A percentile compares a stretch with the other conserved stretches of the same genome.
phyloP scores from a whole-genome alignment of 768 basidiomycete genomes.

The Xanthoconium purpureum region DNA sequence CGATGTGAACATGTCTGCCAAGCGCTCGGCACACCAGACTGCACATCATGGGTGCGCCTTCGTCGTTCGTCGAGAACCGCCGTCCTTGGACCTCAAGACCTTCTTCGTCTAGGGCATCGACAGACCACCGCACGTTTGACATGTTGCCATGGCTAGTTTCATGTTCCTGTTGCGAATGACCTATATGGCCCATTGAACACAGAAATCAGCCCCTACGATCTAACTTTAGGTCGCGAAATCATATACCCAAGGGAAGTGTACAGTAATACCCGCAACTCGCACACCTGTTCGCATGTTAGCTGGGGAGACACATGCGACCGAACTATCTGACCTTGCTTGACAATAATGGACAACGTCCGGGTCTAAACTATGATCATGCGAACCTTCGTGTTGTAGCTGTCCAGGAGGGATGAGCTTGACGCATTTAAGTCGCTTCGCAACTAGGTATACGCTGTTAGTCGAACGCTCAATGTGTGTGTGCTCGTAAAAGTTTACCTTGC shows the following conservation, averaged over 20 bases:
- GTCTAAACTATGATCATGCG: conserved; percentile 47
- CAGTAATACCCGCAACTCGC: conserved; percentile 11
- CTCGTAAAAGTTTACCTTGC: conserved; percentile 39
- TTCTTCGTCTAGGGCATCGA: conserved; percentile 48
- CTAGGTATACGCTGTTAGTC: conserved; percentile 24
- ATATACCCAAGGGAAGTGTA: conserved; percentile 47
- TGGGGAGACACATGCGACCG: not conserved
- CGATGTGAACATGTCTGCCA: conserved; percentile 25
- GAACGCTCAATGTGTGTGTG: accelerated
- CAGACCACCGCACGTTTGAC: conserved; percentile 52
- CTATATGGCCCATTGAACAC: conserved; percentile 27
- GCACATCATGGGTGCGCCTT: too few species aligned
- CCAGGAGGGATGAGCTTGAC: conserved; percentile 43
- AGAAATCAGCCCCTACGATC: not conserved
- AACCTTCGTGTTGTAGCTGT: conserved; percentile 40
- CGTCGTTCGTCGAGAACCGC: too few species aligned
- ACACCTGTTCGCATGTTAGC: conserved; percentile 37
- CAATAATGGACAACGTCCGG: conserved; percentile 49
- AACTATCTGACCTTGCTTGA: too few species aligned
- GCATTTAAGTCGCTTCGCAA: conserved; percentile 29
- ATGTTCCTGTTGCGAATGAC: conserved; percentile 55
- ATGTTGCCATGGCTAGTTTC: conserved; percentile 62
- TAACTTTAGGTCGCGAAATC: not conserved
- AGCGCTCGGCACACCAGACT: too few species aligned
- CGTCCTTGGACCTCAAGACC: too few species aligned